These are phyloP conservation scores for Thermoascus crustaceus DNA, from an alignment of 2,329 filamentous ascomycete genomes.

Conservation along the genomic window DNA sequence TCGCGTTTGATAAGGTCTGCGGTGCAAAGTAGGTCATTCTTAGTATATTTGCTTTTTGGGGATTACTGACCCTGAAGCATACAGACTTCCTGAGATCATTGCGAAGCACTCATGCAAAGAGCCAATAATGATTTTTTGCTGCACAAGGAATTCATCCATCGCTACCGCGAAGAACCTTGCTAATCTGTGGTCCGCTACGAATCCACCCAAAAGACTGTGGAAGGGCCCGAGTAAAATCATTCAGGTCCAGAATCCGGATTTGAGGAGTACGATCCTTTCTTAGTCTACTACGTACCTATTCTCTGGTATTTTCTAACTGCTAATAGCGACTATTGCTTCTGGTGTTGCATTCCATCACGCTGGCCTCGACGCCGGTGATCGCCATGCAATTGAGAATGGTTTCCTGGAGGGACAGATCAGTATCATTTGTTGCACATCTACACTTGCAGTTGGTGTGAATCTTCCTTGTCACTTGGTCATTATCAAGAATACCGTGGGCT, in stretches of 20 bases:
- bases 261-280: slow-evolving; percentile 44
- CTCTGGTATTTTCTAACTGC: slow-evolving; percentile 8
- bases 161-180: slow-evolving; percentile 60
- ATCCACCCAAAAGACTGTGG: slow-evolving; percentile 53
- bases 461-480: slow-evolving; percentile 76
- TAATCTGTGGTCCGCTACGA: slow-evolving; percentile 53
- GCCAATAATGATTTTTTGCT: slow-evolving; percentile 77
- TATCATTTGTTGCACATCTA: slow-evolving; percentile 82
- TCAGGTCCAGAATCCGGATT: slow-evolving; percentile 49
- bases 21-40: slow-evolving; percentile 44
- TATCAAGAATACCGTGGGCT: slow-evolving; percentile 68
- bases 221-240: slow-evolving; percentile 46
- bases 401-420: slow-evolving; percentile 65
- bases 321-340: slow-evolving; percentile 37
- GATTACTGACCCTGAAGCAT: slow-evolving; percentile 3
- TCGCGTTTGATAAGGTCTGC: slow-evolving; percentile 64
- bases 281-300: slow-evolving; percentile 21
- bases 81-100: slow-evolving; percentile 59
- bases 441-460: slow-evolving; percentile 75
- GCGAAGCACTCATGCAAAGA: slow-evolving; percentile 59
- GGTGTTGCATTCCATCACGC: slow-evolving; percentile 81
- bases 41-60: not conserved
- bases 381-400: slow-evolving; percentile 56
- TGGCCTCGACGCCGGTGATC: slow-evolving; percentile 58
- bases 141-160: slow-evolving; percentile 63